Base-by-base conservation (phyloP, 2,329 filamentous ascomycete species). In the Botrytis pseudocinerea region DNA sequence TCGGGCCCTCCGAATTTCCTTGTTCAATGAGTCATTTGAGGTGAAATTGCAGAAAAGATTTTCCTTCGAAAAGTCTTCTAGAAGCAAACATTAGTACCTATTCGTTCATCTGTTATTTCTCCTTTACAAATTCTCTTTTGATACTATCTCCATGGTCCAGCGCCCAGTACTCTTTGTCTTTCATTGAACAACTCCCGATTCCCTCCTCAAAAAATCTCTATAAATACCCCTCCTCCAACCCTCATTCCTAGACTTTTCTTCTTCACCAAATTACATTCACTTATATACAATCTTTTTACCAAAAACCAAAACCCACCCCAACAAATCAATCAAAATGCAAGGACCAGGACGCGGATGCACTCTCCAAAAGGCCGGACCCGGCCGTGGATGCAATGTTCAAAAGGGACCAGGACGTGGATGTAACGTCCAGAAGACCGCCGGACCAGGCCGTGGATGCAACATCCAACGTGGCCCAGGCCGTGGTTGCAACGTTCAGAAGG, bases 291-390 rank as follows among this genome's bases (percentile, higher is more conserved):
- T 63, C 48, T 68, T 59, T 64, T 68, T 35, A 64, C 42, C 59
- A 51, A 46, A 72, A 72, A 59, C 25, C 48, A 35, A 72, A 72
- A 48, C 32, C 62, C 61, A 59, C 38, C 25, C 44, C 44, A 68
- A 72, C 28, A 54, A 68, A 57, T 25, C 46, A 66, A 69, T 68
- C 70, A 72, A 68, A 68, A 68, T 68, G 62, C 70, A 69, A 59
- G 48, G 40, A 54, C 69, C 69, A 64, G 35, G 42, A 70, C 69
- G 69, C 42, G 69, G 57, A 63, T 70, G 57, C 28, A 65, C 61
- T 42, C 32, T 65, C 20, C 70, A 71, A 54, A 66, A 42, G 38
- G 38, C 42, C 22, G 44, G 28, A 18, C 60, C 70, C 25, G 22
- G 14, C 16, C 70, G 70, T 51, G 70, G 70, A 62, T 71, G 70